phyloP scores from a whole-genome alignment of 2,329 filamentous ascomycete genomes.

The Talaromyces sp. region DNA sequence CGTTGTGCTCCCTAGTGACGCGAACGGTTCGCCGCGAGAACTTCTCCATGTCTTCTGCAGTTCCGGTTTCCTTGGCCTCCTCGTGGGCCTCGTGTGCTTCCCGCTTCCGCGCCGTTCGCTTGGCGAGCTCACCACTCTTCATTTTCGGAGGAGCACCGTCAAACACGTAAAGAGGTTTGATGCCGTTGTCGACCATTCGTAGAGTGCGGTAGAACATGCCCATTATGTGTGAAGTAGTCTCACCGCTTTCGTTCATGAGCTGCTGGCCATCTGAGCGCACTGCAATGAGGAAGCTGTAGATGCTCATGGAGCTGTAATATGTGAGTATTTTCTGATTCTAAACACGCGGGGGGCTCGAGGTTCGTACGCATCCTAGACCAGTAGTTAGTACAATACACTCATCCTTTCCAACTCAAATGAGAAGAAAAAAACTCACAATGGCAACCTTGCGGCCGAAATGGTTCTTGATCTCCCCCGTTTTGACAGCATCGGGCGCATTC shows the following conservation, averaged over 20 bases:
- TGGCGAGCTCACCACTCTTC: constrained; percentile 94
- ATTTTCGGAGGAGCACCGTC: constrained; percentile 95
- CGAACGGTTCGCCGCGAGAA: constrained; percentile 90
- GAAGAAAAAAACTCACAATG: constrained; percentile 62
- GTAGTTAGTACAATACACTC: constrained; percentile 8
- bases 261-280: constrained; percentile 96
- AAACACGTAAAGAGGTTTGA: constrained; percentile 97
- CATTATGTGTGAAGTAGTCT: constrained; percentile 98
- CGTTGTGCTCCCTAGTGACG: constrained; percentile 95
- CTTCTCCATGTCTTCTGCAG: constrained; percentile 95
- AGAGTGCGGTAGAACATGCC: constrained; percentile 99
- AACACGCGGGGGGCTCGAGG: background rate
- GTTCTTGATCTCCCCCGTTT: constrained; percentile 96
- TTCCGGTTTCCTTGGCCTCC: constrained; percentile 95
- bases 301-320: constrained; percentile 77
- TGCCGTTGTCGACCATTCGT: constrained; percentile 96
- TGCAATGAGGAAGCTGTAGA: constrained; percentile 97
- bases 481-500: constrained; percentile 91
- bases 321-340: background rate
- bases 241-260: constrained; percentile 88
- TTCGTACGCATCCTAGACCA: constrained; percentile 53
- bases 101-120: constrained; percentile 90
- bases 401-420: background rate
- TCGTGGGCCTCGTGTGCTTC: constrained; percentile 87
- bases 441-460: constrained; percentile 98